These are phyloP conservation scores for Hordeum pubiflorum DNA, from an alignment of 202 grass and related monocot species.

Conservation along the genomic window DNA sequence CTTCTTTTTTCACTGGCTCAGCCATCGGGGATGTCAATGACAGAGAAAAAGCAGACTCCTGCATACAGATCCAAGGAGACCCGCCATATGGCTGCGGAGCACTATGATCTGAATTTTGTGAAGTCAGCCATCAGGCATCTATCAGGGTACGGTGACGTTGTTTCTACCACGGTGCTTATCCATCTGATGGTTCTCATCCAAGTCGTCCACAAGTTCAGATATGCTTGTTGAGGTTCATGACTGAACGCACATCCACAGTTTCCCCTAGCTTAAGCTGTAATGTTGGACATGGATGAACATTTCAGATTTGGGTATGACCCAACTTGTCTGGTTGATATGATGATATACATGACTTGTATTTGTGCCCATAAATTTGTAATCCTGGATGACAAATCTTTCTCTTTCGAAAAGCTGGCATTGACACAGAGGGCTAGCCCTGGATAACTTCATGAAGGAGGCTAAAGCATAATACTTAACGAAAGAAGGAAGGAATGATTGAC, in stretches of 20 bases:
- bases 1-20: conserved; percentile 22
- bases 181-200: background rate
- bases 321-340: background rate
- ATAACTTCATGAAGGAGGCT: background rate
- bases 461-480: background rate
- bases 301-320: background rate
- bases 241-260: background rate
- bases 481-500: background rate
- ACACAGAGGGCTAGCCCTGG: background rate
- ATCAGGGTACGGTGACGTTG: conserved; percentile 20
- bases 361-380: background rate
- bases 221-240: background rate
- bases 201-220: background rate
- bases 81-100: conserved; percentile 38
- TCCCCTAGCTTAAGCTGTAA: background rate
- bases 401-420: background rate
- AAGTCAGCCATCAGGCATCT: conserved; percentile 42
- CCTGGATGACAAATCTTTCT: background rate
- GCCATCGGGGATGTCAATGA: conserved; percentile 34
- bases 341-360: background rate
- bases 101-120: conserved; percentile 43
- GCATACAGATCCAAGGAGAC: conserved; percentile 44
- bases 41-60: conserved; percentile 26
- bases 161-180: conserved; percentile 32
- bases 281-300: background rate